Base-by-base conservation (phyloP, 257 asterid species). In the Capsicum chinense region DNA sequence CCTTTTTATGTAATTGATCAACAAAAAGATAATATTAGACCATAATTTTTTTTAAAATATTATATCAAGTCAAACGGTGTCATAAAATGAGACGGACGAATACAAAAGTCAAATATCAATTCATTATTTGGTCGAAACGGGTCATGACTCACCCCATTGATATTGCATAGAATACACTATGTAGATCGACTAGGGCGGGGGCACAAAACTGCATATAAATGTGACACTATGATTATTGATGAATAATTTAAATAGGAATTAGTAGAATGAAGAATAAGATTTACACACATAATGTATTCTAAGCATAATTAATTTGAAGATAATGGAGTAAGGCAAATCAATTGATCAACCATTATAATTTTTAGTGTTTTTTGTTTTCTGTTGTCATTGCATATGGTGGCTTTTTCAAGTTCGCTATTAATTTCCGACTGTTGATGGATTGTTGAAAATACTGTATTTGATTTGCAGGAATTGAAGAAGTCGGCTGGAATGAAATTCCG, bases 401-500 rank as follows among this genome's bases (percentile, higher is more conserved):
- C 0, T n/a, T 35, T 39, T 39, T 4, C 54, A 1, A 11, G 39
- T n/a, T 6, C 56, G 17, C 56, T 70, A 39, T n/a, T 39, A 7
- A 37, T 1, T 39, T 39, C 48, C 6, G 17, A 78, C 6, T 48
- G n/a, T 54, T 9, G 11, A 56, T 14, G 11, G 81, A 5, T 52
- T 57, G 44, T 64, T 66, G 19, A 56, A 81, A 81, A 48, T 44
- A 58, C 56, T 60, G 5, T 54, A 4, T 57, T 19, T 19, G 62
- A 7, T 62, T 81, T 66, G 58, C 14, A 39, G 57, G 21, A 19
- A 10, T 9, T 80, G 58, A 6, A 80, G 73, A 17, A 5, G 83
- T 26, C 63, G 33, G 19, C 70, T 84, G 73, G 70, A 84, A 62
- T 95, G 98, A 96, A 93, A 90, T 94, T 90, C 87, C 54, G 85